Conservation (phyloP, 176 grass and related monocot genomes). For the Cocos nucifera region DNA sequence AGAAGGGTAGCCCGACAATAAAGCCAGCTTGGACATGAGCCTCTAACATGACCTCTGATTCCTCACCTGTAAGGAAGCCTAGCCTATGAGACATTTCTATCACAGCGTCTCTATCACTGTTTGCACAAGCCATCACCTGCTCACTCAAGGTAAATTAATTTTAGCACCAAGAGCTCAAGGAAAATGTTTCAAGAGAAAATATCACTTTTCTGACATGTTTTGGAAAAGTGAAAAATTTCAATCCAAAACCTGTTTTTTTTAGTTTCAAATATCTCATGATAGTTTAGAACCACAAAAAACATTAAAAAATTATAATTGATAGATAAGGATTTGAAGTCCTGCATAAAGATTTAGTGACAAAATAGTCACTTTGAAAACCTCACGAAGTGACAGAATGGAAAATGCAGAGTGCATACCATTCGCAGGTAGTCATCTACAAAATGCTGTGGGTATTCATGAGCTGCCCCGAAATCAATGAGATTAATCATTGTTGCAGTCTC, state of each 20-base stretch:
- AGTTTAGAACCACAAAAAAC: no score
- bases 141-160: constrained; percentile 1
- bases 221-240: no score
- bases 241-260: no score
- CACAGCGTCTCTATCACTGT: constrained; percentile 55
- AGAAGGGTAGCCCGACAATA: constrained; percentile 75
- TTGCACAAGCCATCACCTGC: constrained; percentile 84
- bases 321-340: no score
- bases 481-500: constrained; percentile 57
- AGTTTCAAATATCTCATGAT: no score
- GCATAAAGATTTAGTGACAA: no score
- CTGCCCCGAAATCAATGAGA: constrained; percentile 93
- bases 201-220: no score
- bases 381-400: not conserved
- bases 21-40: constrained; percentile 83
- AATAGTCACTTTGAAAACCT: no score
- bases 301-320: no score
- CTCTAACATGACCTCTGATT: constrained; percentile 79
- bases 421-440: constrained; percentile 88
- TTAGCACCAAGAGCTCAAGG: not conserved
- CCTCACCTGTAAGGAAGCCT: constrained; percentile 80
- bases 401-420: constrained; percentile 38
- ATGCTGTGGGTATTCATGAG: constrained; percentile 57
- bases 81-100: constrained; percentile 79
- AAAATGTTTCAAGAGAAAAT: not conserved